Percentiles rank a stretch among this genome's conserved stretches.
Conservation (phyloP, 345 rosid genomes). For the Citrus hindsii region DNA sequence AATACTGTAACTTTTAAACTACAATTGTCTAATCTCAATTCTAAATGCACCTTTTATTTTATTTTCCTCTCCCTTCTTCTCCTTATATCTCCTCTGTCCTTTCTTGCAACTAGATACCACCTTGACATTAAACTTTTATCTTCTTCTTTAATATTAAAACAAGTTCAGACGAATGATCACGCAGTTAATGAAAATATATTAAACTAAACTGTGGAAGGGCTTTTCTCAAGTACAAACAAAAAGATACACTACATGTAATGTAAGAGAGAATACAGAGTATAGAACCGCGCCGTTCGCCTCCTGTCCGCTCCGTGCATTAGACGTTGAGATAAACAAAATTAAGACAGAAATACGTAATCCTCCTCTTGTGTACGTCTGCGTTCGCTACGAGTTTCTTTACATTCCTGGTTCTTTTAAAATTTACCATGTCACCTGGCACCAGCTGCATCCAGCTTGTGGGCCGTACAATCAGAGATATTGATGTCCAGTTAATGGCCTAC, state of each 20-base stretch:
- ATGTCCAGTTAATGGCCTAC: no score
- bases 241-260: no score
- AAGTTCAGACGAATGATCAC: neutral
- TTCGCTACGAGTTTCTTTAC: no score
- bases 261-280: neutral
- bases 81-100: no score
- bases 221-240: no score
- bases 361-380: neutral
- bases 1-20: no score
- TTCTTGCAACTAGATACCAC: no score
- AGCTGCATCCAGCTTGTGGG: neutral
- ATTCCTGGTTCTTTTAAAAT: no score
- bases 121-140: no score
- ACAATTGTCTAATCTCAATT: accelerated
- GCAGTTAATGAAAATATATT: neutral
- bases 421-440: no score
- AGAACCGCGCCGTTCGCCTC: slow-evolving; percentile 23
- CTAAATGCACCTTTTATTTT: accelerated
- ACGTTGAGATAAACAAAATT: neutral
- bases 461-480: neutral
- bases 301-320: slow-evolving; percentile 9
- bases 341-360: neutral
- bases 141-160: neutral
- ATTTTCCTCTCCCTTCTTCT: no score
- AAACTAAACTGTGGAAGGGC: neutral